phyloP scores from a whole-genome alignment of 1,284 basidiomycete species.

The Crucibulum cyathiforme region DNA sequence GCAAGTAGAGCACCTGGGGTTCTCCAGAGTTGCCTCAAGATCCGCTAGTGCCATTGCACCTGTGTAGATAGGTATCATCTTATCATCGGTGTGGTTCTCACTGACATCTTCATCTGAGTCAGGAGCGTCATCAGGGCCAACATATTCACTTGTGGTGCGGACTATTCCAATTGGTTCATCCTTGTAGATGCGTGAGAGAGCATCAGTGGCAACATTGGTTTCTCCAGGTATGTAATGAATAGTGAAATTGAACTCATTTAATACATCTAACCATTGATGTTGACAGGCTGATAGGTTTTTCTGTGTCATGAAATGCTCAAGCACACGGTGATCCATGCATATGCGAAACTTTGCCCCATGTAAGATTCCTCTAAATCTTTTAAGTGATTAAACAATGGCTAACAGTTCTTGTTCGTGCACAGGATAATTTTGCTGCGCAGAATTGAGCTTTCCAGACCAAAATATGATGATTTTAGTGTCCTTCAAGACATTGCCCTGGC shows the following conservation, averaged over 20 bases:
- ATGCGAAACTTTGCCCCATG: constrained; percentile 34
- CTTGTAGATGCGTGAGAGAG: constrained; percentile 40
- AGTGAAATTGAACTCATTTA: constrained; percentile 38
- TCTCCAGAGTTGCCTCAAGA: too few relatives aligned
- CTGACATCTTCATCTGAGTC: too few relatives aligned
- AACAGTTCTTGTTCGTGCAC: constrained; percentile 19
- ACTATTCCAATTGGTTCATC: constrained; percentile 30
- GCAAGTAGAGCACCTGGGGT: too few relatives aligned
- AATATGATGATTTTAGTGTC: constrained; percentile 1
- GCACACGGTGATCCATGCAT: constrained; percentile 39
- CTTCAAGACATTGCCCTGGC: neutral
- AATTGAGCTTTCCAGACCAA: constrained; percentile 30
- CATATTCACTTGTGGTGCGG: constrained; percentile 27
- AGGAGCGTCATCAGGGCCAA: neutral
- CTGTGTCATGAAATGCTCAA: constrained; percentile 37
- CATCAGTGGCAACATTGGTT: constrained; percentile 38
- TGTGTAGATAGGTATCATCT: too few relatives aligned
- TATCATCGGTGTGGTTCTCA: too few relatives aligned
- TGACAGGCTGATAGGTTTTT: constrained; percentile 30
- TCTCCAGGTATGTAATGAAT: constrained; percentile 38
- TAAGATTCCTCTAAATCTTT: constrained; percentile 27
- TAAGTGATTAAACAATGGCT: constrained; percentile 35
- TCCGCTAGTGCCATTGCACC: too few relatives aligned
- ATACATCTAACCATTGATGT: constrained; percentile 20
- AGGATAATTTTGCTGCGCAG: constrained; percentile 23